Base-by-base conservation (phyloP, 371 early-diverging fungal genomes). In the Encephalitozoon cuniculi region DNA sequence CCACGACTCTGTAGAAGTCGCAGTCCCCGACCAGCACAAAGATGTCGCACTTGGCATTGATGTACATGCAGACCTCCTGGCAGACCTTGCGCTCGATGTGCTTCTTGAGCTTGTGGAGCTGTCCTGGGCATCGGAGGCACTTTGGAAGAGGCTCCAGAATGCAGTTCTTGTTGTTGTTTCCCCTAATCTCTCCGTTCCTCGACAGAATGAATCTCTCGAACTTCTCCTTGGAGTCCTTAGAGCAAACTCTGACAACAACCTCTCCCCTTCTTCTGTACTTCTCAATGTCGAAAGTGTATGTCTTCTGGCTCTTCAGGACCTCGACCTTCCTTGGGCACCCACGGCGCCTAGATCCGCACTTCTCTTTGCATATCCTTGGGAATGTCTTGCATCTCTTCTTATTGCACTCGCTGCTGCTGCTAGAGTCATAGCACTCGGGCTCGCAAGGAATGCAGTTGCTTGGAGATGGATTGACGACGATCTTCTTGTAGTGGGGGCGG, bases 41-140 rank as follows among this genome's bases (percentile, higher is more conserved):
- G 30, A 59, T 59, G 34, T 59, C 59, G 59, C 59, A 59, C 59
- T 34, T 59, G 59, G 21, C 21, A 11, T 59, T 59, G 59, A 59
- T 28, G 59, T 59, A 59, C 59, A 59, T 59, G 59, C 59, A 59
- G 7, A 59, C 59, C 34, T 34, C 9, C 6, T 12, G 4, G 28
- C 37, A 34, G 21, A 59, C n/a, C 3, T 18, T 28, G 0, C 11
- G 6, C 59, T 59, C 59, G n/a, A 59, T 59, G 5, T 34, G 21
- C 12, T 15, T 25, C 59, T 59, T 59, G 34, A 59, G 59, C 28
- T 32, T 32, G 59, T 59, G 34, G 18, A 59, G 15, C 9, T 59
- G 30, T 6, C 12, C 15, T 59, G 59, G 59, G 59, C 37, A 34
- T 15, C 21, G 9, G n/a, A 59, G 59, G 59, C 59, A 59, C 34